phyloP scores from a whole-genome alignment of 192 early-diverging fungal genomes.

The Backusella australiensis region DNA sequence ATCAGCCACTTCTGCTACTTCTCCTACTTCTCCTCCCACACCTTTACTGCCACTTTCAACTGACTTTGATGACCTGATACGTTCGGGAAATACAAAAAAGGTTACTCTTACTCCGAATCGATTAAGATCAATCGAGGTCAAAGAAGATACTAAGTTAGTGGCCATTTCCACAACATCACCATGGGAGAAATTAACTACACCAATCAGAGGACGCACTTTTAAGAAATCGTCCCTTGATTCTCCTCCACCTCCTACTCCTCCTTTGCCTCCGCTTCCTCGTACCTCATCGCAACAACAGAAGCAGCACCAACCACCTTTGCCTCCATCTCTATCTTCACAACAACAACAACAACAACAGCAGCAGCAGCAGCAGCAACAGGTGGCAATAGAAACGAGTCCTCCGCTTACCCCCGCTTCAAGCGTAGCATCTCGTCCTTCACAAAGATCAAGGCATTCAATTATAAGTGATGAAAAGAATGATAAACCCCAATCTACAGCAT shows the following conservation, averaged over 20 bases:
- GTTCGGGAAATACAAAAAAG: constrained; percentile 54
- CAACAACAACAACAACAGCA: background rate
- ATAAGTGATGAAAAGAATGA: background rate
- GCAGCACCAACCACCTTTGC: background rate
- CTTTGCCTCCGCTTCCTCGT: constrained; percentile 10
- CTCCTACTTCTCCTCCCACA: background rate
- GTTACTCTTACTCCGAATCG: constrained; percentile 61
- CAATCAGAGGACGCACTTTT: background rate
- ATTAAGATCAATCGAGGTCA: constrained; percentile 52
- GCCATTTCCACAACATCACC: background rate
- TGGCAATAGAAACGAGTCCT: constrained; percentile 8
- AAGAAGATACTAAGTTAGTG: background rate
- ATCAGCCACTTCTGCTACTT: background rate
- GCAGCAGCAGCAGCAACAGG: background rate
- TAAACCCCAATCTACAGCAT: background rate
- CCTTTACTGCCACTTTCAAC: constrained; percentile 6
- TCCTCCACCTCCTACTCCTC: background rate
- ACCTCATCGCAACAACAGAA: background rate
- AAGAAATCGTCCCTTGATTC: background rate
- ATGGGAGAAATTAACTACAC: background rate
- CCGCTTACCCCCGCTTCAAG: constrained; percentile 21
- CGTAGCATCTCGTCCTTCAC: constrained; percentile 8
- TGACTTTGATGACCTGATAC: constrained; percentile 53
- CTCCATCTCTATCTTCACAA: background rate
- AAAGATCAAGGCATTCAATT: background rate